phyloP scores from a whole-genome alignment of 441 rosid genomes.

The Metrosideros polymorpha region DNA sequence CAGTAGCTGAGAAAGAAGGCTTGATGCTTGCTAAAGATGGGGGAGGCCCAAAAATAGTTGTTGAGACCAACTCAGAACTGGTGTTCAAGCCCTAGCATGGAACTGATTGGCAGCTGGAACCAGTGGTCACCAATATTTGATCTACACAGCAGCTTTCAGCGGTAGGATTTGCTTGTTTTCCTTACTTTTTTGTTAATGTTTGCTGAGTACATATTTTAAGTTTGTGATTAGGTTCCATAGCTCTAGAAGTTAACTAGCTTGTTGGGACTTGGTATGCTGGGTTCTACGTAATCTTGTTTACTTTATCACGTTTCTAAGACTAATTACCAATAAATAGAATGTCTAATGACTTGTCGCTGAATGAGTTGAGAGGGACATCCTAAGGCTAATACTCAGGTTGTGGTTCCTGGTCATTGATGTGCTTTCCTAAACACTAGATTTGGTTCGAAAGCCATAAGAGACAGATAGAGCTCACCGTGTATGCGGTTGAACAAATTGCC shows the following conservation, averaged over 20 bases:
- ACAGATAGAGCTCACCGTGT: conserved; percentile 25
- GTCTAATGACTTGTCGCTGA: not conserved
- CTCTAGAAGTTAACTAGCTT: not conserved
- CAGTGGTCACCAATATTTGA: not conserved
- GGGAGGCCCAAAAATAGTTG: not conserved
- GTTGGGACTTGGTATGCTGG: not conserved
- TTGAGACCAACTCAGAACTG: not conserved
- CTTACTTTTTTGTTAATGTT: not conserved
- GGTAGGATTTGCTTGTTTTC: not conserved
- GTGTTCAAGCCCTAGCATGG: not conserved
- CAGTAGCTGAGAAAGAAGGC: not conserved
- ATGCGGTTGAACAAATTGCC: conserved; percentile 45
- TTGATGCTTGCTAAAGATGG: not conserved
- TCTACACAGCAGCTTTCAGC: not conserved
- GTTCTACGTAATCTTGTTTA: not conserved
- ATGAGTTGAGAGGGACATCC: not conserved
- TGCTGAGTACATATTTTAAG: not conserved
- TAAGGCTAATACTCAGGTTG: not conserved
- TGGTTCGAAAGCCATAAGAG: not conserved
- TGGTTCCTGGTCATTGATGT: not conserved
- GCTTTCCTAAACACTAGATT: not conserved
- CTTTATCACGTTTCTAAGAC: not conserved
- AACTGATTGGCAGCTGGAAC: not conserved
- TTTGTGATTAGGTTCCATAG: not conserved
- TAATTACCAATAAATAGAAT: not conserved